Evolutionary conservation across 345 rosid species (phyloP).

Genomic region (Combretum micranthum): DNA sequence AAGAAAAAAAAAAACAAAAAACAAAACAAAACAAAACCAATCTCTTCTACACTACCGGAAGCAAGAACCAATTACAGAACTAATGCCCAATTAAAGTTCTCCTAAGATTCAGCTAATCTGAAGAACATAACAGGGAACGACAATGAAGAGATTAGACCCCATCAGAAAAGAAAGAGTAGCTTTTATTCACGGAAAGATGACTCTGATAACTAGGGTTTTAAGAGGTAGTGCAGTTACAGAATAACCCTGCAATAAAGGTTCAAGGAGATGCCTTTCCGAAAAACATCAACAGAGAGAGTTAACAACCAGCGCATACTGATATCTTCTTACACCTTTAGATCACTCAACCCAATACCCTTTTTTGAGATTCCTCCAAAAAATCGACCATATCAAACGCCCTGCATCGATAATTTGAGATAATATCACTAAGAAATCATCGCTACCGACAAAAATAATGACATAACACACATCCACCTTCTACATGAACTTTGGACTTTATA

Average conservation of each 20-base stretch:
- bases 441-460: not conserved
- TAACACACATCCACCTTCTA: no score
- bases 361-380: not conserved
- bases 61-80: not conserved
- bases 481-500: no score
- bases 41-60: not conserved
- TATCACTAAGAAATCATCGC: no score
- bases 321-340: slow-evolving; percentile 2
- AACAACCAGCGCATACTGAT: slow-evolving; percentile 76
- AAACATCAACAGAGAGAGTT: slow-evolving; percentile 42
- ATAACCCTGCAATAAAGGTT: slow-evolving; percentile 86
- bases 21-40: slow-evolving; percentile 9
- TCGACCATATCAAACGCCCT: not conserved
- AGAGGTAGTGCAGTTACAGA: slow-evolving; percentile 34
- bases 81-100: no score
- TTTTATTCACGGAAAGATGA: not conserved
- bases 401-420: not conserved
- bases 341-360: not conserved
- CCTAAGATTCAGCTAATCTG: slow-evolving; percentile 31
- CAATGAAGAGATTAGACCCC: slow-evolving; percentile 34
- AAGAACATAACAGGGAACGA: slow-evolving; percentile 16
- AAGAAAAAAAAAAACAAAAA: no score
- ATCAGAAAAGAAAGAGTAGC: slow-evolving; percentile 11
- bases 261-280: slow-evolving; percentile 49
- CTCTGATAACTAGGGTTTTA: not conserved